Evolutionary conservation across 2,329 filamentous ascomycete species (phyloP).

Genomic region (Phialophora chinensis): DNA sequence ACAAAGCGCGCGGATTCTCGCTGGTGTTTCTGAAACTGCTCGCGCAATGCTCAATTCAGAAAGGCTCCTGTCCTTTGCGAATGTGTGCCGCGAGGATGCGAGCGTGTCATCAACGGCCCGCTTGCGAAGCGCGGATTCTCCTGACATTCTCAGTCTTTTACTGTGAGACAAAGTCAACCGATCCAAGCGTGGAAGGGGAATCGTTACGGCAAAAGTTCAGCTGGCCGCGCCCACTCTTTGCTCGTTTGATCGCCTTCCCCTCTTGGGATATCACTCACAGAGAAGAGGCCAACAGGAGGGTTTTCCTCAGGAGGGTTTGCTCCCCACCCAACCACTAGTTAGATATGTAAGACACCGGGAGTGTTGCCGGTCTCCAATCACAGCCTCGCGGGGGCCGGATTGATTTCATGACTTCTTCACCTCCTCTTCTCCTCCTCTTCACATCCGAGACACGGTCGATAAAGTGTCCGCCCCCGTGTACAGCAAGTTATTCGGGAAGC

Average conservation of each 20-base stretch:
- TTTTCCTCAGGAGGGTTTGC: not conserved
- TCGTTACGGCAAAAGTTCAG: not conserved
- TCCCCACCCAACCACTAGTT: not conserved
- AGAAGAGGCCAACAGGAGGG: not conserved
- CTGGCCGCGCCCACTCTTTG: not conserved
- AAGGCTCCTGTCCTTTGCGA: slow-evolving; percentile 7
- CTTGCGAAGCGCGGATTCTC: not conserved
- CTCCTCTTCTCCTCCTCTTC: not conserved
- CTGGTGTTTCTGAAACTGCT: slow-evolving; percentile 1
- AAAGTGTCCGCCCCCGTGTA: not conserved
- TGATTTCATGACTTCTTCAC: not conserved
- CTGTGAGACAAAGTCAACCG: slow-evolving; percentile 13
- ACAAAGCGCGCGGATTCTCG: slow-evolving; percentile 1
- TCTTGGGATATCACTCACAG: not conserved
- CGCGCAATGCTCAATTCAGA: slow-evolving; percentile 1
- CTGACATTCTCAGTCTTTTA: slow-evolving; percentile 2
- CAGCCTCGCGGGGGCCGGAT: not conserved
- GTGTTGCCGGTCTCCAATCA: slow-evolving; percentile 1
- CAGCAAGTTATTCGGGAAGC: not conserved
- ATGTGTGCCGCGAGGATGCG: slow-evolving; percentile 11
- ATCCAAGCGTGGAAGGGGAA: slow-evolving; percentile 8
- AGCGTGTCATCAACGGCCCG: not conserved
- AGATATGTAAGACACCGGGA: not conserved
- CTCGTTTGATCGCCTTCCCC: not conserved
- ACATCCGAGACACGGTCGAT: not conserved